Base-by-base conservation (phyloP, 23 red algal species). In the Porphyridium purpureum region DNA sequence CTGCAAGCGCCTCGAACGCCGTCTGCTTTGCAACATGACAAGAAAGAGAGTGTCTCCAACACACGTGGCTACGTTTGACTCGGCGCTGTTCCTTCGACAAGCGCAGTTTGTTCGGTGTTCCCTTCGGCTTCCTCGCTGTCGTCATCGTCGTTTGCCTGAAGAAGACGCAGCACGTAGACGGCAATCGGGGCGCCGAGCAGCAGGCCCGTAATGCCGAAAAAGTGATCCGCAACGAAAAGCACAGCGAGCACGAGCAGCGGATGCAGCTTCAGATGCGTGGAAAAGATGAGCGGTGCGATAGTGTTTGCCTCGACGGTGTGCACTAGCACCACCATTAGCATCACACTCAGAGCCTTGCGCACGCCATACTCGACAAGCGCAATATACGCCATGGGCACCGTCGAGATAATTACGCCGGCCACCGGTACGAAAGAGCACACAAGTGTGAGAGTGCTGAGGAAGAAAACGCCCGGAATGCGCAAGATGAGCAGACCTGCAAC, bases 341-440 rank as follows among this genome's bases (percentile, higher is more conserved):
- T 32, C 14, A 94, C 88, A n/a, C 38, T 59, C 40, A 72, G 28
- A 14, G 74, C 55, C 44, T 82, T 82, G 17, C 50, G 51, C 0
- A 64, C 66, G 17, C 88, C 88, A 57, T 72, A 94, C 32, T 94
- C 88, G 52, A 60, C 80, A 31, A 94, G 29, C 31, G 88, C 88
- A 17, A 94, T 54, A 27, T 84, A 64, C 24, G 59, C 35, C 88
- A 94, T 94, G 0, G 88, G 88, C 33, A 94, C 53, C 21, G 88
- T 94, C 49, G 76, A 83, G 26, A 94, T 52, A 64, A 94, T 70
- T 0, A 94, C 76, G 21, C 88, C 88, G 40, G 77, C 77, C 2
- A 94, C 68, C 15, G 88, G 88, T 52, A 94, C 84, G 67, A 94
- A 94, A 0, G 88, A 94, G 38, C 88, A 94, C 4, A 94, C 41